Percentiles rank a stretch among this genome's conserved stretches.
These are phyloP conservation scores for Aureobasidium sp. DNA, from an alignment of 2,329 filamentous ascomycete genomes.

Conservation along the genomic window DNA sequence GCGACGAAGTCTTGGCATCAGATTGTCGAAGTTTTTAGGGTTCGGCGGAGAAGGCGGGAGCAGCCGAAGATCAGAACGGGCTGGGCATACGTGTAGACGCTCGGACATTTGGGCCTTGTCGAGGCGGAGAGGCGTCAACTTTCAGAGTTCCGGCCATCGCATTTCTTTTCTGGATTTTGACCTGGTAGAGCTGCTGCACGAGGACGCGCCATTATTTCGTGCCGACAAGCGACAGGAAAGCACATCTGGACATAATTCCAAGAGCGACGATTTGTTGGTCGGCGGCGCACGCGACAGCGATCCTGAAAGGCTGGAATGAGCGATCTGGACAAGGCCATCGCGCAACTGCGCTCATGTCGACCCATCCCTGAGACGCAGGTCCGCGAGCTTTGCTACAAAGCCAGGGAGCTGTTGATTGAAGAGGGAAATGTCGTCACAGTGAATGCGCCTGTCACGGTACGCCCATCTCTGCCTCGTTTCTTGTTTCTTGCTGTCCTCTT, in stretches of 20 bases:
- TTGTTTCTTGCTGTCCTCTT: neutral
- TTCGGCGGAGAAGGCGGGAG: neutral
- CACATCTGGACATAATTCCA: neutral
- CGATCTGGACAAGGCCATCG: conserved; percentile 93
- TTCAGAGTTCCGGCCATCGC: neutral
- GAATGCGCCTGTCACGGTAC: conserved; percentile 82
- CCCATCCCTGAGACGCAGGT: conserved; percentile 95
- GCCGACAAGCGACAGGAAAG: neutral
- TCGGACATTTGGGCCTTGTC: neutral
- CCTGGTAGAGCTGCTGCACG: neutral
- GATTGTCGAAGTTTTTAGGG: conserved; percentile 2
- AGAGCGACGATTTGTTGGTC: neutral
- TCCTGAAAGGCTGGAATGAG: conserved; percentile 65
- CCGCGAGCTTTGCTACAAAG: conserved; percentile 94
- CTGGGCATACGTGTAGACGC: neutral
- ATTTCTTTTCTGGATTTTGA: neutral
- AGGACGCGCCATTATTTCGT: neutral
- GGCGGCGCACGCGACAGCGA: neutral
- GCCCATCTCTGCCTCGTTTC: conserved; percentile 25
- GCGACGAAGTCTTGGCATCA: neutral
- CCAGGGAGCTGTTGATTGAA: conserved; percentile 89
- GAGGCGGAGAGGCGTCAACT: conserved; percentile 9
- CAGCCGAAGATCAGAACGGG: neutral
- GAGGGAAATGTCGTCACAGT: conserved; percentile 97
- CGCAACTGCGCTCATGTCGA: conserved; percentile 88